phyloP scores from a whole-genome alignment of 768 basidiomycete genomes.

The Podaxis carcinomalis region DNA sequence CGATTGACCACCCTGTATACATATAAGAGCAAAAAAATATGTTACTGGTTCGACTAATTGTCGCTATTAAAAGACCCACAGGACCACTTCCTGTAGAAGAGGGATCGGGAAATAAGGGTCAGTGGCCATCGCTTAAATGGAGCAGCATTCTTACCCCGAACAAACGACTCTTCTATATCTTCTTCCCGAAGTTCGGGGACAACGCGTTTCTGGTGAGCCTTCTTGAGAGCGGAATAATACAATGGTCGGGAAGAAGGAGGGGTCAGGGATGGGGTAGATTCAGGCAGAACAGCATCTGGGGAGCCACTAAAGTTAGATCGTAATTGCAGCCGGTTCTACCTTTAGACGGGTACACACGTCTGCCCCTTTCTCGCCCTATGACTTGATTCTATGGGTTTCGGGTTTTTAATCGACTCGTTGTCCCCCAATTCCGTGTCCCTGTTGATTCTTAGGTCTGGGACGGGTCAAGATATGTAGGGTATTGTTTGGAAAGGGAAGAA shows the following conservation, averaged over 20 bases:
- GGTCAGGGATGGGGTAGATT: slow-evolving; percentile 16
- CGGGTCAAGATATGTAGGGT: neutral
- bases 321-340: slow-evolving; percentile 2
- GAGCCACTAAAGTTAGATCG: slow-evolving; percentile 26
- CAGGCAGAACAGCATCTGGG: slow-evolving; percentile 36
- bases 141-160: slow-evolving; percentile 55
- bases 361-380: slow-evolving; percentile 41
- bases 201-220: slow-evolving; percentile 57
- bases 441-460: slow-evolving; percentile 65
- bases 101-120: neutral
- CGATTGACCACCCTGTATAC: slow-evolving; percentile 80
- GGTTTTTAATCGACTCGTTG: slow-evolving; percentile 73
- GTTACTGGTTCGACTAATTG: slow-evolving; percentile 16
- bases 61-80: slow-evolving; percentile 30
- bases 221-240: slow-evolving; percentile 70
- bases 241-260: slow-evolving; percentile 25
- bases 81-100: slow-evolving; percentile 71
- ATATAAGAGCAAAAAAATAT: slow-evolving; percentile 19
- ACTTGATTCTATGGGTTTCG: slow-evolving; percentile 41
- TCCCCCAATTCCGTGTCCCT: slow-evolving; percentile 83
- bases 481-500: neutral
- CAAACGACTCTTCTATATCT: slow-evolving; percentile 85
- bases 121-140: neutral
- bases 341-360: slow-evolving; percentile 20
- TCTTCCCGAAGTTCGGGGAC: slow-evolving; percentile 69